Evolutionary conservation across 805 yeast genomes (phyloP).

Genomic region (Trichomonascus vanleenenianus): DNA sequence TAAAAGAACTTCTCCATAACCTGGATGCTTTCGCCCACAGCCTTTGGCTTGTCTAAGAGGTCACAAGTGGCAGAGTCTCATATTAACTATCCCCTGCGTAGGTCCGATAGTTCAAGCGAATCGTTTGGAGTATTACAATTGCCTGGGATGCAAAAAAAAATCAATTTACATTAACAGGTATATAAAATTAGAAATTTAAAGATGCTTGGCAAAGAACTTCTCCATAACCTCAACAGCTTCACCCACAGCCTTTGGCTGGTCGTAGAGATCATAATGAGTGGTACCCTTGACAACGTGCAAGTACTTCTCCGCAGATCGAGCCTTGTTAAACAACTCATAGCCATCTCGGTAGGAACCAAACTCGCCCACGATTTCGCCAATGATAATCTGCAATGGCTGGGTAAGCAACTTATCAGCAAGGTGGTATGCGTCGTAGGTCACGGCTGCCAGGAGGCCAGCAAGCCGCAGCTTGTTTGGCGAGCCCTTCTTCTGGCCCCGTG

Average conservation of each 20-base stretch:
- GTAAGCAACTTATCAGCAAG: conserved; percentile 6
- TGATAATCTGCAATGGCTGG: conserved; percentile 10
- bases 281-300: conserved; percentile 3
- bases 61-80: conserved; percentile 15
- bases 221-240: not conserved
- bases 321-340: not conserved
- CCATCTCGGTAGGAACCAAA: conserved; percentile 5
- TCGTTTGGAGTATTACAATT: not conserved
- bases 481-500: conserved; percentile 9
- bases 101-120: too few species aligned
- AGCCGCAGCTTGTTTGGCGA: not conserved
- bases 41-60: conserved; percentile 9
- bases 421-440: conserved; percentile 8
- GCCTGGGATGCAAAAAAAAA: too few species aligned
- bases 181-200: too few species aligned
- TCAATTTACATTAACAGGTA: too few species aligned
- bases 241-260: conserved; percentile 5
- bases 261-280: conserved; percentile 12
- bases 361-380: not conserved
- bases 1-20: not conserved
- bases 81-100: not conserved
- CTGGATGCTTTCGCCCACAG: conserved; percentile 1
- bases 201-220: not conserved
- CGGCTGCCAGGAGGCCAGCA: not conserved
- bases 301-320: conserved; percentile 4